Base-by-base conservation (phyloP, 2,329 filamentous ascomycete genomes). In the Sporothrix sp. region DNA sequence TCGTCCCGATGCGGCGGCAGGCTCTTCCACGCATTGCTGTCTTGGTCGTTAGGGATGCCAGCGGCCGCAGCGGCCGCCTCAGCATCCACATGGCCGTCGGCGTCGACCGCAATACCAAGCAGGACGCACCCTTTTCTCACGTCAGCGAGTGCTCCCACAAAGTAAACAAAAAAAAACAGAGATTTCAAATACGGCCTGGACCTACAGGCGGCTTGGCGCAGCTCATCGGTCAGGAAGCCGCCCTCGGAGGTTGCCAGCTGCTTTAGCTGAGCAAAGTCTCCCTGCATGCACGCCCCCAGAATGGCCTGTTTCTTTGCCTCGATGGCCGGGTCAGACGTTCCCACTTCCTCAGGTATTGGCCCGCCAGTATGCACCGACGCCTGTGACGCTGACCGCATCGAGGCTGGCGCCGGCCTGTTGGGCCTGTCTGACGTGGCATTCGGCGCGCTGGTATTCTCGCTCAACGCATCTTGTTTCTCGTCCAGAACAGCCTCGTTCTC, bases 1-100 rank as follows among this genome's bases (percentile, higher is more conserved):
- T 98, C 93, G 61, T 98, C 93, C 30, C 71, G 71, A 67, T 98
- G 93, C n/a, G 68, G 74, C 27, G 84, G 78, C 36, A 95, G 70
- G n/a, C 72, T 62, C 55, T 70, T 69, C 84, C 84, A 87, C 42
- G 66, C 56, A 28, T 55, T 55, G 51, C 56, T 48, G 46, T 55
- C 53, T 14, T 59, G 56, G 14, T 54, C 50, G 2, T 55, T 48
- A 16, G 56, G 21, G 14, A 54, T 37, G 33, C 45, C 53, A 7
- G 52, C 47, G 9, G 56, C 36, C 59, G 52, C 35, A 62, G 57
- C 43, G 2, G 52, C 55, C 0, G 38, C 40, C 6, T 14, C 25
- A 1, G 14, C 30, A n/a, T 51, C 37, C 11, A 52, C 38, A 5
- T 43, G 33, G 35, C 54, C 52, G 6, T 52, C 46, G 2, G 7